A percentile compares a stretch with the other conserved stretches of the same genome.
Evolutionary conservation across 225 moss, liverwort and hornwort genomes (phyloP).

Genomic region (Antitrichia curtipendula): DNA sequence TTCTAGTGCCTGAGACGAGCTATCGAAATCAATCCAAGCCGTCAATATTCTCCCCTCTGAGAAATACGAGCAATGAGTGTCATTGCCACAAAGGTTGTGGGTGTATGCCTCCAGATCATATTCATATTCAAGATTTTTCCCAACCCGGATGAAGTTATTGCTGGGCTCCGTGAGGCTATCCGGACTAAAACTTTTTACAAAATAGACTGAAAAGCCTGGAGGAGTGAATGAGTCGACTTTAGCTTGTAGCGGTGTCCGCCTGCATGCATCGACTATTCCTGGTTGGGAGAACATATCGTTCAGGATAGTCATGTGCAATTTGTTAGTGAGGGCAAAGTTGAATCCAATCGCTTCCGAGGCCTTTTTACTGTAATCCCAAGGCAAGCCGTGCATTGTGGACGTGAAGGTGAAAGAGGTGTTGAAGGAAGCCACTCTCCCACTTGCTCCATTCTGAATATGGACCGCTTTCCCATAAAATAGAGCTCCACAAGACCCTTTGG

Average conservation of each 20-base stretch:
- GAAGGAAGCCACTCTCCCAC: constrained; percentile 2
- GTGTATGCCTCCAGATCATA: neutral
- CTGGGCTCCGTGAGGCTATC: neutral
- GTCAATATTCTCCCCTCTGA: neutral
- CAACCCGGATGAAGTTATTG: neutral
- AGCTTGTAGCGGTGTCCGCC: neutral
- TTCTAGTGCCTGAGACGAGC: neutral
- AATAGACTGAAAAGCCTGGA: neutral
- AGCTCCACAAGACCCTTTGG: neutral
- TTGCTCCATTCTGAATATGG: neutral
- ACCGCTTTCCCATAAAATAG: neutral
- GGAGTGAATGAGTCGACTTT: neutral
- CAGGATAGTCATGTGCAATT: neutral
- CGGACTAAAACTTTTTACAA: neutral
- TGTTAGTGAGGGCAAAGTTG: neutral
- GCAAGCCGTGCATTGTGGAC: neutral
- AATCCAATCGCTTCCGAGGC: neutral
- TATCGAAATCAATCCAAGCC: neutral
- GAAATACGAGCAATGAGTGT: neutral
- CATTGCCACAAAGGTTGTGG: neutral
- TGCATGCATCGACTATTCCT: neutral
- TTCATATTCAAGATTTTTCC: neutral
- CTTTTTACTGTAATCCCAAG: neutral
- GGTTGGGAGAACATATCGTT: no score
- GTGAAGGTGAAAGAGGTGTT: constrained; percentile 2